A percentile compares a stretch with the other conserved stretches of the same genome.
These are phyloP conservation scores for Suillus subalutaceus DNA, from an alignment of 768 basidiomycete genomes.

Conservation along the genomic window DNA sequence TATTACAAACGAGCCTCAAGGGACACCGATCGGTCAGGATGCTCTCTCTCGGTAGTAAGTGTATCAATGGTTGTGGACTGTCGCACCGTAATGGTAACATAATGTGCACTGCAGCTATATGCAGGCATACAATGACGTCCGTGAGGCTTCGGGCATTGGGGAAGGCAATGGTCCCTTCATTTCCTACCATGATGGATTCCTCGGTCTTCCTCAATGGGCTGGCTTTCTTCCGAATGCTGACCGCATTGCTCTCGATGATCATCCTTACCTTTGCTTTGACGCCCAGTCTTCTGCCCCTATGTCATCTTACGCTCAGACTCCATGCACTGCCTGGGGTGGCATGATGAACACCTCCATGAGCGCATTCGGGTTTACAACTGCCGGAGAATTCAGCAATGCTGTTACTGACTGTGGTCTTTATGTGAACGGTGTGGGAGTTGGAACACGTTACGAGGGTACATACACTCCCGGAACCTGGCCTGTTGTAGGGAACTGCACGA, in stretches of 20 bases:
- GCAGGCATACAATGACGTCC: constrained; percentile 82
- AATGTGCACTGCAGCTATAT: constrained; percentile 57
- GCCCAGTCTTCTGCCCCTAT: constrained; percentile 62
- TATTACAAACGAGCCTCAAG: constrained; percentile 86
- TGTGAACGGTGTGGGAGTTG: constrained; percentile 76
- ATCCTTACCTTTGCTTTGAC: constrained; percentile 84
- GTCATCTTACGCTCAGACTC: constrained; percentile 55
- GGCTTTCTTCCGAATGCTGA: constrained; percentile 80
- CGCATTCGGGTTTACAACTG: constrained; percentile 78
- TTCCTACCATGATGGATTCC: constrained; percentile 88
- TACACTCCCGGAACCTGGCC: constrained; percentile 46
- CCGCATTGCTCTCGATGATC: constrained; percentile 78
- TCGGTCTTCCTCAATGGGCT: constrained; percentile 62
- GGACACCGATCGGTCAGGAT: constrained; percentile 53
- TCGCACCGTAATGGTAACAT: constrained; percentile 6
- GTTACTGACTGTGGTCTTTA: constrained; percentile 81
- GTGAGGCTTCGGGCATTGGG: constrained; percentile 81
- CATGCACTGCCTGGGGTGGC: constrained; percentile 75
- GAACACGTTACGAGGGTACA: constrained; percentile 90
- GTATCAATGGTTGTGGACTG: constrained; percentile 2
- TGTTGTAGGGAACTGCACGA: constrained; percentile 60
- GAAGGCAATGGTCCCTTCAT: constrained; percentile 84
- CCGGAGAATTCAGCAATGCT: constrained; percentile 90
- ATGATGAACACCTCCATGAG: constrained; percentile 74
- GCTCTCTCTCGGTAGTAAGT: constrained; percentile 64